Conservation (phyloP, 805 yeast species). For the Kodamaea fukazawae region DNA sequence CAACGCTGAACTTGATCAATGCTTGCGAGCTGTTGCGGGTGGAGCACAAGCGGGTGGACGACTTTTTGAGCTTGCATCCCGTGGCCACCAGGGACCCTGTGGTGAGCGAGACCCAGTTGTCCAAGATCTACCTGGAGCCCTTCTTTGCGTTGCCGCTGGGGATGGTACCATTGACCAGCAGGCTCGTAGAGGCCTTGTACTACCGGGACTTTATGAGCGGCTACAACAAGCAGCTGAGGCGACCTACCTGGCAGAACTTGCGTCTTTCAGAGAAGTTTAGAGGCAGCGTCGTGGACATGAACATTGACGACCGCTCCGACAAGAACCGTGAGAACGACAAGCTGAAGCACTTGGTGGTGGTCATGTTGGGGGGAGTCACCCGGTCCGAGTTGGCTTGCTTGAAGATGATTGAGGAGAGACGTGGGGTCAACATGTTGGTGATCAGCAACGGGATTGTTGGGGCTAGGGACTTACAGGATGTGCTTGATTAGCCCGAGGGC, state of each 20-base stretch:
- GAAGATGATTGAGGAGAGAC: slow-evolving; percentile 52
- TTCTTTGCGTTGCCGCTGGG: slow-evolving; percentile 76
- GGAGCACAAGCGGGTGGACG: slow-evolving; percentile 37
- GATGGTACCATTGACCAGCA: slow-evolving; percentile 65
- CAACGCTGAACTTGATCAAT: slow-evolving; percentile 16
- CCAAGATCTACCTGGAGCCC: slow-evolving; percentile 43
- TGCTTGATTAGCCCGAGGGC: too few relatives aligned
- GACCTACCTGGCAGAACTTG: slow-evolving; percentile 47
- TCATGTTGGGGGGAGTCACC: slow-evolving; percentile 82
- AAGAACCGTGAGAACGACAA: slow-evolving; percentile 6
- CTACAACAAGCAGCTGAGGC: slow-evolving; percentile 26
- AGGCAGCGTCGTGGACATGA: slow-evolving; percentile 40
- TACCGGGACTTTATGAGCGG: slow-evolving; percentile 44
- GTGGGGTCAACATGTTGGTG: slow-evolving; percentile 39
- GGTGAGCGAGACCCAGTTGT: background rate
- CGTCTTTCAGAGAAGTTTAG: slow-evolving; percentile 38
- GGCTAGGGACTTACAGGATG: slow-evolving; percentile 2
- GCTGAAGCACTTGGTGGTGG: slow-evolving; percentile 41
- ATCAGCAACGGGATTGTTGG: slow-evolving; percentile 30
- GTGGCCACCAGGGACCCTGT: slow-evolving; percentile 21
- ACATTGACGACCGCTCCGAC: slow-evolving; percentile 22
- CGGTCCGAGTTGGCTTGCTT: slow-evolving; percentile 78
- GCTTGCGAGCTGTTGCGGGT: slow-evolving; percentile 24
- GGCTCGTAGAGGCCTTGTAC: slow-evolving; percentile 70
- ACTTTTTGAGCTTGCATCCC: slow-evolving; percentile 52